phyloP scores from a whole-genome alignment of 768 basidiomycete species.

The Heimioporus sp. region DNA sequence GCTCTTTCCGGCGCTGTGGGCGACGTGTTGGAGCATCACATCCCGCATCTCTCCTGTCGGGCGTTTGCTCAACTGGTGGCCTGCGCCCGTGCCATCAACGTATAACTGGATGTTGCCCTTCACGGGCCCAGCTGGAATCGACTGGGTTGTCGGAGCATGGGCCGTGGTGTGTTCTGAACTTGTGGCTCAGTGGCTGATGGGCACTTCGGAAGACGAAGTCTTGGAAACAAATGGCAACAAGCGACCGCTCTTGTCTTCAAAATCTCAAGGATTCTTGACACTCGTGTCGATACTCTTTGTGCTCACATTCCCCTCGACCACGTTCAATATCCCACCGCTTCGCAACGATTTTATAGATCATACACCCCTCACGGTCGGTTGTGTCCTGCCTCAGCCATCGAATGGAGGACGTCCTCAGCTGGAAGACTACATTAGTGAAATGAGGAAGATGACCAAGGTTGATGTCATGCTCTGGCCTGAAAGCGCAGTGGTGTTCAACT shows the following conservation, averaged over 20 bases:
- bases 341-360: conserved; percentile 33
- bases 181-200: conserved; percentile 58
- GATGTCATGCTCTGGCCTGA: conserved; percentile 79
- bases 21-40: conserved; percentile 53
- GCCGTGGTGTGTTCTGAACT: conserved; percentile 61
- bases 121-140: conserved; percentile 57
- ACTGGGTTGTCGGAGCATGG: conserved; percentile 79
- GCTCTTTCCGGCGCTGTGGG: conserved; percentile 71
- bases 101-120: conserved; percentile 66
- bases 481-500: conserved; percentile 66
- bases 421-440: conserved; percentile 63
- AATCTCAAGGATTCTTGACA: conserved; percentile 28
- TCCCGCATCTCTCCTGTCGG: conserved; percentile 66
- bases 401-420: conserved; percentile 46
- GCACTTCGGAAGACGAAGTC: conserved; percentile 20
- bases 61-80: conserved; percentile 63
- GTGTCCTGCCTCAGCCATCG: conserved; percentile 55
- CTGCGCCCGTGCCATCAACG: conserved; percentile 49
- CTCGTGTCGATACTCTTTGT: conserved; percentile 41
- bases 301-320: conserved; percentile 58
- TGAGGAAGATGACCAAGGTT: conserved; percentile 43
- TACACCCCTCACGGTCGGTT: conserved; percentile 65
- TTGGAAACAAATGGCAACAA: conserved; percentile 3
- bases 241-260: conserved; percentile 15
- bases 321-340: conserved; percentile 39